phyloP scores from a whole-genome alignment of 441 rosid genomes.

The Adansonia madagascariensis region DNA sequence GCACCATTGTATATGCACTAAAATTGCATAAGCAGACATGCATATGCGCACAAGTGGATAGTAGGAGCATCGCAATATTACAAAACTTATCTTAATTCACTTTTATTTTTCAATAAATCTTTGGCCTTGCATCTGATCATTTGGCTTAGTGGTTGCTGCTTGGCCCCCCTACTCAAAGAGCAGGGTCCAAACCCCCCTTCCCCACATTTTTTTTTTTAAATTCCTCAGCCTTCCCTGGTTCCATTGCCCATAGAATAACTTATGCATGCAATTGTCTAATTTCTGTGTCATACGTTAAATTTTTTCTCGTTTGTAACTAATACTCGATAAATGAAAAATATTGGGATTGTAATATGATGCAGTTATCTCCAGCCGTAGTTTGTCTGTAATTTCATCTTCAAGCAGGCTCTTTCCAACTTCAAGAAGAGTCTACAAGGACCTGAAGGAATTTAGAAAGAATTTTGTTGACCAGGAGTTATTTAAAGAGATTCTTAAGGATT shows the following conservation, averaged over 20 bases:
- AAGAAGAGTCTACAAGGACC: constrained; percentile 51
- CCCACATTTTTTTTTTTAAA: not conserved
- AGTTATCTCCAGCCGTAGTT: constrained; percentile 51
- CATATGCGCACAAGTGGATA: not conserved
- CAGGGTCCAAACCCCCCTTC: not conserved
- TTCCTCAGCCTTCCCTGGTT: not conserved
- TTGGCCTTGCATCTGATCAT: constrained; percentile 5
- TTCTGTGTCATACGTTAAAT: not conserved
- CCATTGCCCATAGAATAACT: not conserved
- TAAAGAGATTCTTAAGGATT: constrained; percentile 43
- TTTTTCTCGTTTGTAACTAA: not conserved
- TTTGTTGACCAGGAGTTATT: constrained; percentile 46
- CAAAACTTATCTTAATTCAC: not conserved
- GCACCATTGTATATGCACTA: not conserved
- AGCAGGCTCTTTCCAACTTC: constrained; percentile 49
- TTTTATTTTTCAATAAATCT: not conserved
- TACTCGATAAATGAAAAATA: not conserved
- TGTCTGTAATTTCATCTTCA: constrained; percentile 49
- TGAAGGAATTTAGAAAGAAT: constrained; percentile 49
- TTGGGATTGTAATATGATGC: constrained; percentile 30
- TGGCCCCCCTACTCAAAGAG: not conserved
- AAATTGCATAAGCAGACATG: not conserved
- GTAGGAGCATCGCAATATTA: not conserved
- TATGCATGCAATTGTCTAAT: not conserved
- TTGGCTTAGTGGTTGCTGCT: not conserved